Evolutionary conservation across 345 rosid genomes (phyloP).

Genomic region (Aquilaria yunnanensis): DNA sequence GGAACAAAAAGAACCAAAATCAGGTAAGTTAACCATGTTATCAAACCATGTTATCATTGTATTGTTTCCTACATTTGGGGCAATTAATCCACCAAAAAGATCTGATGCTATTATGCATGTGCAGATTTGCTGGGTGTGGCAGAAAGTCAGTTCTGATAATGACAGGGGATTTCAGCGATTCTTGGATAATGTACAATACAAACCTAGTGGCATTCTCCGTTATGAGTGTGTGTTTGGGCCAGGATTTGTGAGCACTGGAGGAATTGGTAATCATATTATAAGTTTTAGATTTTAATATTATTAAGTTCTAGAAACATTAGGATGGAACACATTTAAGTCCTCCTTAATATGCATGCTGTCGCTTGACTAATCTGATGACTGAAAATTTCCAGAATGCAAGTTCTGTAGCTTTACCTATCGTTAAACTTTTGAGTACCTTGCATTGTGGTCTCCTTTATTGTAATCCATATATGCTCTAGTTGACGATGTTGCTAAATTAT

Average conservation of each 20-base stretch:
- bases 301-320: not conserved
- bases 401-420: too few relatives aligned
- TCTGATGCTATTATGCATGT: constrained; percentile 12
- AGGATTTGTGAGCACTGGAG: constrained; percentile 97
- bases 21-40: constrained; percentile 33
- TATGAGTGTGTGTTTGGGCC: constrained; percentile 92
- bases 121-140: constrained; percentile 98
- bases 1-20: constrained; percentile 85
- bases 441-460: too few relatives aligned
- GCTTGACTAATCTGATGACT: too few relatives aligned
- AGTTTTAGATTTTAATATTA: not conserved
- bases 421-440: too few relatives aligned
- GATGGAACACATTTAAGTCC: too few relatives aligned
- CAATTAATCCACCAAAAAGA: constrained; percentile 13
- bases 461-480: too few relatives aligned
- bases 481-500: too few relatives aligned
- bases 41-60: not conserved
- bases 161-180: constrained; percentile 94
- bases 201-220: constrained; percentile 71
- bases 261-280: constrained; percentile 56
- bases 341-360: too few relatives aligned
- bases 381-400: too few relatives aligned
- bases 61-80: not conserved
- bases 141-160: constrained; percentile 64
- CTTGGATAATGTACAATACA: constrained; percentile 92